A percentile compares a stretch with the other conserved stretches of the same genome.
These are phyloP conservation scores for Spinellus fusiger DNA, from an alignment of 192 early-diverging fungal species.

Conservation along the genomic window DNA sequence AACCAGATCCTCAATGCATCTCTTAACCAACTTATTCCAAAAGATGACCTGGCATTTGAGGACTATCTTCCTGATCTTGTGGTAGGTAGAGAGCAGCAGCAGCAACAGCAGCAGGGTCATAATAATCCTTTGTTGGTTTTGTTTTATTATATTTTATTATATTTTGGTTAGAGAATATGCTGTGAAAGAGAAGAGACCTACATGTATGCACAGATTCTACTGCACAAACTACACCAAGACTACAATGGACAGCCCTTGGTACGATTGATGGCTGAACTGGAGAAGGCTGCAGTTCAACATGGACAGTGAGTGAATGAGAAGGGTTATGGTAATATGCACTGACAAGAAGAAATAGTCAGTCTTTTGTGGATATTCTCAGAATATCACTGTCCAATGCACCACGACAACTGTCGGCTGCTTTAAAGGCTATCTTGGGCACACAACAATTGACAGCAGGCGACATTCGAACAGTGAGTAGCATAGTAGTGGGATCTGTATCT, in stretches of 20 bases:
- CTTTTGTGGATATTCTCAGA: slow-evolving; percentile 31
- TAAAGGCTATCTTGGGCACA: slow-evolving; percentile 37
- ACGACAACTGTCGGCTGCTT: slow-evolving; percentile 28
- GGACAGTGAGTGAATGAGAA: slow-evolving; percentile 31
- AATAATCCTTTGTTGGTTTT: background rate
- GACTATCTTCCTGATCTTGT: slow-evolving; percentile 51
- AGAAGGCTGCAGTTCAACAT: slow-evolving; percentile 33
- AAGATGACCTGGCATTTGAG: slow-evolving; percentile 52
- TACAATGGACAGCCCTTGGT: slow-evolving; percentile 34
- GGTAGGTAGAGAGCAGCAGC: slow-evolving; percentile 22
- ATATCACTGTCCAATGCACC: slow-evolving; percentile 36
- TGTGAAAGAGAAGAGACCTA: slow-evolving; percentile 53
- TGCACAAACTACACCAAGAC: slow-evolving; percentile 38
- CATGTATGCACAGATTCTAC: slow-evolving; percentile 41
- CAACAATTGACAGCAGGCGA: slow-evolving; percentile 48
- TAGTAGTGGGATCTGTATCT: background rate
- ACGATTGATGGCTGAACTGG: slow-evolving; percentile 44
- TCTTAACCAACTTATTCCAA: slow-evolving; percentile 50
- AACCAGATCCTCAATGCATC: slow-evolving; percentile 56
- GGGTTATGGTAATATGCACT: background rate
- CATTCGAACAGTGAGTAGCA: slow-evolving; percentile 37
- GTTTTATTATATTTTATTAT: background rate
- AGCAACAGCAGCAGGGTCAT: background rate
- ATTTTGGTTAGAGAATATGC: slow-evolving; percentile 37
- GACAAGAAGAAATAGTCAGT: slow-evolving; percentile 11